Percentiles rank a stretch among this genome's conserved stretches.
Evolutionary conservation across 2,329 filamentous ascomycete genomes (phyloP).

Genomic region (Dactylonectria estremocensis): DNA sequence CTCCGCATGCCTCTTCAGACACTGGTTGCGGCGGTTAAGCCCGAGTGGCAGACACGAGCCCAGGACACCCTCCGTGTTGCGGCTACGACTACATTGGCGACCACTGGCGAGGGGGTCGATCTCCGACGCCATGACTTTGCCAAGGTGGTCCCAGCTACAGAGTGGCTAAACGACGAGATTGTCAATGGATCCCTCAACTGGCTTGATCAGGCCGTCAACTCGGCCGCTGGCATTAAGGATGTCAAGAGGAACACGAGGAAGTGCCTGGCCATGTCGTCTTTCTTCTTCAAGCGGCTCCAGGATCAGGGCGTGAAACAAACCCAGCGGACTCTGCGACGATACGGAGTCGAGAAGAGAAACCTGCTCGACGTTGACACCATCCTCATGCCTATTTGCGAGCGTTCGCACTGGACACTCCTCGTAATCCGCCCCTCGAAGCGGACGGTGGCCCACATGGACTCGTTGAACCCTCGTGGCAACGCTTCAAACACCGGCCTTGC

Average conservation of each 20-base stretch:
- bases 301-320: slow-evolving; percentile 63
- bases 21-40: slow-evolving; percentile 49
- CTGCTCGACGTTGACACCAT: slow-evolving; percentile 77
- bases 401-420: slow-evolving; percentile 80
- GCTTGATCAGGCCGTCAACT: slow-evolving; percentile 73
- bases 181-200: slow-evolving; percentile 77
- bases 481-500: slow-evolving; percentile 59
- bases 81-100: slow-evolving; percentile 57
- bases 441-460: slow-evolving; percentile 80
- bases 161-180: slow-evolving; percentile 85
- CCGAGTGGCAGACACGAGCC: slow-evolving; percentile 47
- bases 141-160: slow-evolving; percentile 69
- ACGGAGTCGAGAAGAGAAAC: slow-evolving; percentile 71
- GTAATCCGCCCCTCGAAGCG: slow-evolving; percentile 74
- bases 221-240: slow-evolving; percentile 66
- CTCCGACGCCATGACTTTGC: slow-evolving; percentile 72
- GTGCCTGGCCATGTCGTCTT: slow-evolving; percentile 75
- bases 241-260: slow-evolving; percentile 66
- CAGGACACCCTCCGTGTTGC: slow-evolving; percentile 54
- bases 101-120: slow-evolving; percentile 64
- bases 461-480: slow-evolving; percentile 64
- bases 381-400: slow-evolving; percentile 77
- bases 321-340: slow-evolving; percentile 70
- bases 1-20: slow-evolving; percentile 48
- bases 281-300: slow-evolving; percentile 73